Base-by-base conservation (phyloP, 2,329 filamentous ascomycete genomes). In the Canariomyces notabilis region DNA sequence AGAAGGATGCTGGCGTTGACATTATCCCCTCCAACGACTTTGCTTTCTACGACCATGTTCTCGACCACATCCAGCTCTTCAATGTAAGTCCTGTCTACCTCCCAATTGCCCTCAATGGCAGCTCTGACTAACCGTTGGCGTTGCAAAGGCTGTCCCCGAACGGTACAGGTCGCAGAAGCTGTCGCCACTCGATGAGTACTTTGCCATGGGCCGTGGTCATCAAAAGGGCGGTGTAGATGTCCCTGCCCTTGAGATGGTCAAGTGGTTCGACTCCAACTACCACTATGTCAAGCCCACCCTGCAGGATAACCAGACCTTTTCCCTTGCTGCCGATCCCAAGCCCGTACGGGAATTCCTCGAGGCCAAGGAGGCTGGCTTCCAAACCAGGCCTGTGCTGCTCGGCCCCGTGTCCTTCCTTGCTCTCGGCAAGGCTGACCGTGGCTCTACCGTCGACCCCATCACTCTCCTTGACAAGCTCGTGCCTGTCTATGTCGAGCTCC, bases 251-350 rank as follows among this genome's bases (percentile, higher is more conserved):
- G 93, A 98, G 81, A 98, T 98, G 93, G 93, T 98, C 64, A 98
- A 98, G 81, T 98, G 93, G 93, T 98, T 98, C 69, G 93, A 98
- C 80, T 95, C 89, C 58, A 98, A 98, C 86, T 98, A 98, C 85
- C 93, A 97, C 82, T 98, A 98, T 73, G 93, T 97, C 76, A 97
- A 97, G 84, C 93, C 93, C 57, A 96, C 93, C 54, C 82, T 98
- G 59, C 89, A 96, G 75, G 85, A 96, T 76, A 86, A 87, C 80
- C 93, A 98, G 82, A 84, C 80, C 66, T 98, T 98, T 84, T 90
- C 85, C 74, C 88, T 98, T 54, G 73, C 78, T 53, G 74, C 80
- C 60, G 85, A 84, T 71, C 89, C 93, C 70, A 98, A 98, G 85
- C 89, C 93, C 61, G 87, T 98, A 58, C 76, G 70, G 61, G 88